Evolutionary conservation across 495 filamentous ascomycete species (phyloP).

Genomic region (Aspergillus cristatus): DNA sequence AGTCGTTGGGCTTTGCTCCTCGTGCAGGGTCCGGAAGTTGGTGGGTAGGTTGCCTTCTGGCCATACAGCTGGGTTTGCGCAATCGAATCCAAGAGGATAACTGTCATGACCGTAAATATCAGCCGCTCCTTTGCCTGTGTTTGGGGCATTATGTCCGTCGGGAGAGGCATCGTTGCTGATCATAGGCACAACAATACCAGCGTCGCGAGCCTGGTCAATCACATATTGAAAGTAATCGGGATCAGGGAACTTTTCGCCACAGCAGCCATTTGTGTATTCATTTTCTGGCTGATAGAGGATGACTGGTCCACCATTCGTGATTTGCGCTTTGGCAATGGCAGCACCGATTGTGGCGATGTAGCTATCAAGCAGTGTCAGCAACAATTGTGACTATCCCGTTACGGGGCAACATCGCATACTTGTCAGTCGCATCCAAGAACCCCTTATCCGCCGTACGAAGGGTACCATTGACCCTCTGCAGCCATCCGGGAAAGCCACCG

Average conservation of each 20-base stretch:
- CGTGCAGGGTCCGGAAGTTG: conserved; percentile 38
- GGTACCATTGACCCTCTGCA: conserved; percentile 52
- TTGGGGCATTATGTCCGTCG: conserved; percentile 55
- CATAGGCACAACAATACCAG: conserved; percentile 63
- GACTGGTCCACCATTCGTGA: conserved; percentile 70
- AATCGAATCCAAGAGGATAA: conserved; percentile 62
- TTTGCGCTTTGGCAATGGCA: conserved; percentile 64
- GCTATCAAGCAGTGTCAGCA: conserved; percentile 9
- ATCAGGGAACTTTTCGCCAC: conserved; percentile 43
- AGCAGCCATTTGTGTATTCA: conserved; percentile 50
- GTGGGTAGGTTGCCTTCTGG: conserved; percentile 36
- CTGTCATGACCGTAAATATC: conserved; percentile 74
- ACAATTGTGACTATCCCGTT: background rate
- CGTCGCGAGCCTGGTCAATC: conserved; percentile 55
- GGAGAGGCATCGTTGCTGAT: conserved; percentile 64
- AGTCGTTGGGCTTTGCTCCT: conserved; percentile 51
- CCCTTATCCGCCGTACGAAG: conserved; percentile 50
- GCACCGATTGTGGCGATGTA: conserved; percentile 39
- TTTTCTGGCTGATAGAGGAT: conserved; percentile 76
- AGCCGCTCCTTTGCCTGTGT: conserved; percentile 50
- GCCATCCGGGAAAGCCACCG: conserved; percentile 57
- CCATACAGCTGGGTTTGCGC: conserved; percentile 43
- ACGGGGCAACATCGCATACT: conserved; percentile 22
- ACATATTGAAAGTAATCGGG: conserved; percentile 60
- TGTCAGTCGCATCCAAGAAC: conserved; percentile 58